Base-by-base conservation (phyloP, 257 asterid species). In the Anisodus acutangulus region DNA sequence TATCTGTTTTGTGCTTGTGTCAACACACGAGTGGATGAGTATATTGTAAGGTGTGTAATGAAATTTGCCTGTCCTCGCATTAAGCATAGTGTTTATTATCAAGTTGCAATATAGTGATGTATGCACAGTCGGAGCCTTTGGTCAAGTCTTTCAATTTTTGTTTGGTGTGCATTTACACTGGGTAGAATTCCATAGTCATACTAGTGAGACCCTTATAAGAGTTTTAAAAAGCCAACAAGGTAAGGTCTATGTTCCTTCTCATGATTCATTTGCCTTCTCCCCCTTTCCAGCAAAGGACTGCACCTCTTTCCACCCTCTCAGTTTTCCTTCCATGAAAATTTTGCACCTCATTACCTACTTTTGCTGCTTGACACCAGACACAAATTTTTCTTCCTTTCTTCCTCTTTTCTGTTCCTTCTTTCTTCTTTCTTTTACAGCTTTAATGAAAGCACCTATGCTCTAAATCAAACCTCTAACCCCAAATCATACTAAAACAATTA, bases 1-100 rank as follows among this genome's bases (percentile, higher is more conserved):
- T 55, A 55, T 47, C 57, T 47, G n/a, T 3, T 74, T 72, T 74
- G 19, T 74, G 60, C 19, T 47, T 49, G 60, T 74, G 80, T n/a
- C n/a, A 71, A 0, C 10, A 0, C 39, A 9, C 5, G 47, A 35
- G 2, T 66, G n/a, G 47, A 66, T 66, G 47, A 66, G 45, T 72
- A 5, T 47, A 5, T 72, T 47, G 2, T 45, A 47, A 19, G 60
- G 16, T 6, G 3, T 49, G 35, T 74, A 10, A 47, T 6, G 9
- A 49, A 67, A 19, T 22, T 11, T 49, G 1, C 37, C 47, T 1
- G 9, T 74, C 62, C 22, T 74, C 9, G 12, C 37, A 74, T 12
- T 47, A 19, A 51, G 62, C 60, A 74, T 74, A 74, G 11, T 12
- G 4, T 47, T 74, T 74, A 31, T 31, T 31, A 31, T 31, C 35